These are phyloP conservation scores for Filosporella fistucella DNA, from an alignment of 495 filamentous ascomycete species.

Conservation along the genomic window DNA sequence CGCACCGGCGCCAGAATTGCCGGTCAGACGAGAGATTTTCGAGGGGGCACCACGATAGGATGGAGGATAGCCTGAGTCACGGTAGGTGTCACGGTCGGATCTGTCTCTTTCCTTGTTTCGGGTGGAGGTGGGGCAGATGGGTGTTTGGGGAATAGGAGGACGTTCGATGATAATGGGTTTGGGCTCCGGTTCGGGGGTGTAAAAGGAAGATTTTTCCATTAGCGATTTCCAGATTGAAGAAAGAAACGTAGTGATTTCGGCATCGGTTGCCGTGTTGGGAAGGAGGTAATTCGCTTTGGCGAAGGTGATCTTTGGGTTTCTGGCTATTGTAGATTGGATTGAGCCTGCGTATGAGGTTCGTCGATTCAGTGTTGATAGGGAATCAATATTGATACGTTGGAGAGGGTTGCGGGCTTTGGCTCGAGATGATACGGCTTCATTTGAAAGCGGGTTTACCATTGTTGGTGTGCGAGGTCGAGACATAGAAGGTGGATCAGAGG, in stretches of 20 bases:
- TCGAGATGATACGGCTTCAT: constrained; percentile 9
- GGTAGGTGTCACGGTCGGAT: not conserved
- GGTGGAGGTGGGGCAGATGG: not conserved
- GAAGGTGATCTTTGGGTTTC: too few relatives aligned
- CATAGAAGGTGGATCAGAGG: constrained; percentile 19
- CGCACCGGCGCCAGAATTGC: not conserved
- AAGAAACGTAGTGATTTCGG: constrained; percentile 23
- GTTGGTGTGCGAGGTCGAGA: constrained; percentile 11
- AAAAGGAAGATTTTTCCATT: constrained; percentile 21
- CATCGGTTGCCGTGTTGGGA: constrained; percentile 19
- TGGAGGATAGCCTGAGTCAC: constrained; percentile 6
- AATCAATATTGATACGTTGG: not conserved
- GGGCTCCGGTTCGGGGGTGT: constrained; percentile 15
- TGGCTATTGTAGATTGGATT: not conserved
- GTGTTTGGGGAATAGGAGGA: constrained; percentile 3
- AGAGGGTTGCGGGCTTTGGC: not conserved
- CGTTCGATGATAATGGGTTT: constrained; percentile 1
- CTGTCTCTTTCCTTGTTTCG: not conserved
- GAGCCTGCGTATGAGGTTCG: not conserved
- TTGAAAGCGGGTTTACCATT: constrained; percentile 9
- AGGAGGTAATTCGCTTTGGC: constrained; percentile 23
- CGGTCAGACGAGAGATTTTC: constrained; percentile 9
- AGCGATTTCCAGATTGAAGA: constrained; percentile 18
- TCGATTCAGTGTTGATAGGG: not conserved
- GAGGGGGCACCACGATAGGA: not conserved